These are phyloP conservation scores for Vitis amurensis DNA, from an alignment of 164 flowering plant species.

Conservation along the genomic window DNA sequence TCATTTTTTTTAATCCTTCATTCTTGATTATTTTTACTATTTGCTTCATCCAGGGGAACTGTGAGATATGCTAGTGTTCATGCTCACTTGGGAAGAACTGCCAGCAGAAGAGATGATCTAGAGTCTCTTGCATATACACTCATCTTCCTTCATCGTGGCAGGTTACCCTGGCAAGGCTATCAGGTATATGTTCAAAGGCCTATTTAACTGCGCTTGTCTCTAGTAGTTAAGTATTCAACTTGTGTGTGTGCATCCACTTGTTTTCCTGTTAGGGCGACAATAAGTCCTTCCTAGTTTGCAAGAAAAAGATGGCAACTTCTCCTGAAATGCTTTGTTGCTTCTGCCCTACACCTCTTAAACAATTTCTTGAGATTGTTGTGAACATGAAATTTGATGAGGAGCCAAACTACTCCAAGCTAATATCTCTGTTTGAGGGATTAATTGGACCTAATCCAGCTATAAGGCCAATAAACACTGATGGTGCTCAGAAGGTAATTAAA, in stretches of 20 bases:
- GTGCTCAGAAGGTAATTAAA: slow-evolving; percentile 73
- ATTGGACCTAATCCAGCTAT: slow-evolving; percentile 78
- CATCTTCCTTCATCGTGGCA: slow-evolving; percentile 74
- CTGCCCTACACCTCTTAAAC: slow-evolving; percentile 79
- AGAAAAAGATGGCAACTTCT: slow-evolving; percentile 87
- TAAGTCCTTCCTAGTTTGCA: slow-evolving; percentile 85
- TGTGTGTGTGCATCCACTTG: not conserved
- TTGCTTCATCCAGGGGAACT: slow-evolving; percentile 60
- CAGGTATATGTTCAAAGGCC: slow-evolving; percentile 44
- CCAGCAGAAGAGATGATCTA: slow-evolving; percentile 94
- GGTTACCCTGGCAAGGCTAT: slow-evolving; percentile 93
- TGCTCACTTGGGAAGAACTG: slow-evolving; percentile 95
- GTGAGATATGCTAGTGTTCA: slow-evolving; percentile 92
- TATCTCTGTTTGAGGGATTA: slow-evolving; percentile 72
- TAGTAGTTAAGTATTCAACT: not conserved
- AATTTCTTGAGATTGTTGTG: slow-evolving; percentile 81
- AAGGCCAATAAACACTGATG: slow-evolving; percentile 85
- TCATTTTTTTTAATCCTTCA: not conserved
- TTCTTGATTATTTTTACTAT: slow-evolving; percentile 10
- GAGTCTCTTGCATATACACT: slow-evolving; percentile 94
- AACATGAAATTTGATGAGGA: slow-evolving; percentile 94
- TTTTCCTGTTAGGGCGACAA: slow-evolving; percentile 67
- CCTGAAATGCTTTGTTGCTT: slow-evolving; percentile 79
- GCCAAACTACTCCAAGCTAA: slow-evolving; percentile 76
- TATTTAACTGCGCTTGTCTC: not conserved